These are phyloP conservation scores for Bonnemaisonia californica DNA, from an alignment of 31 red algal genomes.

Conservation along the genomic window DNA sequence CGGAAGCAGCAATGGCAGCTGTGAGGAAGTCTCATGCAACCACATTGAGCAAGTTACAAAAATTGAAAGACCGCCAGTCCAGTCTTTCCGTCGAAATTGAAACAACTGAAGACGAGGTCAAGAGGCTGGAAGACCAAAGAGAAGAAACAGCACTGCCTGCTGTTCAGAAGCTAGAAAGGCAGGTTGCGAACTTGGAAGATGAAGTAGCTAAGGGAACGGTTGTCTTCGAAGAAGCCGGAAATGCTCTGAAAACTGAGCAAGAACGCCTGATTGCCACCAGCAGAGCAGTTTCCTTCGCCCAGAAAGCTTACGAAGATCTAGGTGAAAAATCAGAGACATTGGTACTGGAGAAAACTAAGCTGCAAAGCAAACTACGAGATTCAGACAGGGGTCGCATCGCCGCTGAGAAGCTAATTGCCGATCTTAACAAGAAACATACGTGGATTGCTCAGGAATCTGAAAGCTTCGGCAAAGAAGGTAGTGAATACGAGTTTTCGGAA, in stretches of 20 bases:
- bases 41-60: constrained; percentile 35
- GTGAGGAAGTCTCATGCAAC: constrained; percentile 21
- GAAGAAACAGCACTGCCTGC: constrained; percentile 6
- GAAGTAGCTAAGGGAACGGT: constrained; percentile 26
- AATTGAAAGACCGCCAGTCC: constrained; percentile 47
- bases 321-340: constrained; percentile 56
- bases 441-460: constrained; percentile 78
- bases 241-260: constrained; percentile 34
- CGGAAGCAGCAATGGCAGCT: constrained; percentile 46
- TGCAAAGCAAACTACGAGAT: constrained; percentile 63
- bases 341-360: constrained; percentile 58
- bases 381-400: constrained; percentile 40
- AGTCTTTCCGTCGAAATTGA: constrained; percentile 54
- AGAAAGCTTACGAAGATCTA: constrained; percentile 44
- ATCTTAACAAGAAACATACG: constrained; percentile 52
- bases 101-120: constrained; percentile 56
- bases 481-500: constrained; percentile 78
- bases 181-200: constrained; percentile 35
- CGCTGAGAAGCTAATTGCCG: constrained; percentile 51
- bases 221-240: constrained; percentile 34
- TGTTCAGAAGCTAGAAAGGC: constrained; percentile 36
- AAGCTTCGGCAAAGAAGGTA: constrained; percentile 41
- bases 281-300: constrained; percentile 30
- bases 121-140: constrained; percentile 55
- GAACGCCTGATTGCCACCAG: constrained; percentile 48